Conservation (phyloP, 495 filamentous ascomycete species). For the Podospora anserina region DNA sequence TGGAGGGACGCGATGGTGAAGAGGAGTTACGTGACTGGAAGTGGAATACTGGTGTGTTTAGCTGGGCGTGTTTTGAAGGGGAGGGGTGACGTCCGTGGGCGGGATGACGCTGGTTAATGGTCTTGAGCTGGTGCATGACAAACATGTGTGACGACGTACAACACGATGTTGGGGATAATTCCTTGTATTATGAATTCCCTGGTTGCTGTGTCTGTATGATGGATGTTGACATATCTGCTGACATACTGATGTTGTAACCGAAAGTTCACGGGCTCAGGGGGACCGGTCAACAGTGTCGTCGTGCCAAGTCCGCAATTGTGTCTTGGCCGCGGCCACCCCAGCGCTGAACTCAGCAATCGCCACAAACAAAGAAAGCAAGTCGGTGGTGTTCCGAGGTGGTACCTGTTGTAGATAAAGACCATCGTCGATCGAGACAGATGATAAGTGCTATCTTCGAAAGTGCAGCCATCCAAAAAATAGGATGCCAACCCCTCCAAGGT, state of each 20-base stretch:
- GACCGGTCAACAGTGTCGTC: background rate
- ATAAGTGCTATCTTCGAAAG: background rate
- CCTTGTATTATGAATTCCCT: background rate
- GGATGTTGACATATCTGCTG: background rate
- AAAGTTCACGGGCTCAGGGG: background rate
- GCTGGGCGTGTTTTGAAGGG: background rate
- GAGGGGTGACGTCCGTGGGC: background rate
- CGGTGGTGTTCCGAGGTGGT: too few species aligned
- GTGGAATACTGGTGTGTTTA: background rate
- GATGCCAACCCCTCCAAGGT: background rate
- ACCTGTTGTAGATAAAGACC: too few species aligned
- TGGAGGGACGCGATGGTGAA: background rate
- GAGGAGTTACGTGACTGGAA: background rate
- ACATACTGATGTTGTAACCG: background rate
- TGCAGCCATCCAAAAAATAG: background rate
- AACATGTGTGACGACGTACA: background rate
- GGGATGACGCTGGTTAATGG: slow-evolving; percentile 4
- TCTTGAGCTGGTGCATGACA: background rate
- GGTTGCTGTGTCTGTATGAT: background rate
- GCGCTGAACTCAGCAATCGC: background rate
- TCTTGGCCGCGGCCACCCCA: background rate
- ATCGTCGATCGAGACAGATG: too few species aligned
- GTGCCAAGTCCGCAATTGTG: background rate
- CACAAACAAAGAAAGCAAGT: background rate
- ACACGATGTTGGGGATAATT: too few species aligned